A percentile compares a stretch with the other conserved stretches of the same genome.
Evolutionary conservation across 805 yeast species (phyloP).

Genomic region (Cyberlindnera maritima): DNA sequence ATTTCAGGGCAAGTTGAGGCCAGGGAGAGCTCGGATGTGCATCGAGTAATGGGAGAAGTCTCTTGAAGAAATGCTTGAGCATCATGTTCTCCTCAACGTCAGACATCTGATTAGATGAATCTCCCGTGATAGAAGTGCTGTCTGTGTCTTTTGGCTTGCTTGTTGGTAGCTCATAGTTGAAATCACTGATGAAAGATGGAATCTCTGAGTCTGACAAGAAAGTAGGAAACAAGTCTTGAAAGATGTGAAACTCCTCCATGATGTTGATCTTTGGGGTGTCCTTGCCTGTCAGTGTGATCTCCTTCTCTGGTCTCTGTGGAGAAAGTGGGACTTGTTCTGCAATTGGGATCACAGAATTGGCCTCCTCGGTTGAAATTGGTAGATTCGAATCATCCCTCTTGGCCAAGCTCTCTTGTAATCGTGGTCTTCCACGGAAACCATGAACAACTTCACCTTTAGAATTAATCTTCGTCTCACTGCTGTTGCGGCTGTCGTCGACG

Average conservation of each 20-base stretch:
- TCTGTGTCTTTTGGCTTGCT: background rate
- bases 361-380: background rate
- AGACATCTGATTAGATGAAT: constrained; percentile 21
- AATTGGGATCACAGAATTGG: background rate
- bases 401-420: constrained; percentile 34
- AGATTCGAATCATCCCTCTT: constrained; percentile 15
- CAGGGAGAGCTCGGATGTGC: constrained; percentile 61
- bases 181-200: constrained; percentile 17
- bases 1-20: constrained; percentile 56
- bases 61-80: constrained; percentile 53
- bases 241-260: constrained; percentile 25
- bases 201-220: constrained; percentile 17
- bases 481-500: constrained; percentile 44
- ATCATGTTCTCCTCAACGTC: constrained; percentile 52
- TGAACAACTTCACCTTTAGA: constrained; percentile 36
- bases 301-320: background rate
- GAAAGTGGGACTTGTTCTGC: background rate
- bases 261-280: constrained; percentile 11
- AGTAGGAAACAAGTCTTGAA: constrained; percentile 28
- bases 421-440: constrained; percentile 45
- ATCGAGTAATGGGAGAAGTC: constrained; percentile 50
- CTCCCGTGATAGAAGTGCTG: background rate
- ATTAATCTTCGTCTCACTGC: constrained; percentile 17
- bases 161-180: background rate
- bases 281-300: background rate